Percentiles rank a stretch among this genome's conserved stretches.
These are phyloP conservation scores for Penicillium taxi DNA, from an alignment of 495 filamentous ascomycete species.

Conservation along the genomic window DNA sequence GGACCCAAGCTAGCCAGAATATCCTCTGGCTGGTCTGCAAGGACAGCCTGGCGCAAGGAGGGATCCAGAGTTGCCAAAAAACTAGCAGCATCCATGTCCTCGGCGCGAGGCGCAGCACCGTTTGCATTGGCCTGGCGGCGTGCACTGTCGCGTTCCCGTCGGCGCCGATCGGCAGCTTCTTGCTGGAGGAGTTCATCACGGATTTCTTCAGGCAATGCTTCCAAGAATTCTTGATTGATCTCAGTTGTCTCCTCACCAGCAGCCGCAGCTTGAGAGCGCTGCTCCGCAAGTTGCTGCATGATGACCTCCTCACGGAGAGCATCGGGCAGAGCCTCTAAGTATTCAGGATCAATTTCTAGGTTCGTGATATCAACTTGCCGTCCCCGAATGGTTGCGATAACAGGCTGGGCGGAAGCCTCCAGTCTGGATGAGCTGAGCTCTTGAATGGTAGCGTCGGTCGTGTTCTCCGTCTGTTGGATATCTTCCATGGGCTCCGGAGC, in stretches of 20 bases:
- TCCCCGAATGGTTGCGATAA: slow-evolving; percentile 74
- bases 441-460: slow-evolving; percentile 22
- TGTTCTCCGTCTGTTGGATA: slow-evolving; percentile 52
- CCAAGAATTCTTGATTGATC: slow-evolving; percentile 88
- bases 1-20: slow-evolving; percentile 76
- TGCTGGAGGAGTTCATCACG: slow-evolving; percentile 82
- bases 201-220: slow-evolving; percentile 84
- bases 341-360: slow-evolving; percentile 88
- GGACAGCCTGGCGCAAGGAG: slow-evolving; percentile 70
- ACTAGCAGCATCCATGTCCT: slow-evolving; percentile 88
- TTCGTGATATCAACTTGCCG: slow-evolving; percentile 84
- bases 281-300: slow-evolving; percentile 72
- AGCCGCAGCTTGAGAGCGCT: slow-evolving; percentile 70
- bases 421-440: slow-evolving; percentile 24
- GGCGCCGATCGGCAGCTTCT: slow-evolving; percentile 81
- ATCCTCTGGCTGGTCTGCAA: slow-evolving; percentile 88
- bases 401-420: slow-evolving; percentile 36
- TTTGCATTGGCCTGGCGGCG: slow-evolving; percentile 51
- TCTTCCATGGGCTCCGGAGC: slow-evolving; percentile 73
- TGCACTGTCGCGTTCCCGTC: slow-evolving; percentile 71
- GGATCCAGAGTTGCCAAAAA: slow-evolving; percentile 90
- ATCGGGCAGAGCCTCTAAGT: slow-evolving; percentile 87
- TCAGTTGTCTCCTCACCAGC: slow-evolving; percentile 77
- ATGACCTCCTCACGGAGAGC: slow-evolving; percentile 94
- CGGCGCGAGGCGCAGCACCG: slow-evolving; percentile 50